Percentiles rank a stretch among this genome's conserved stretches.
phyloP scores from a whole-genome alignment of 2,329 filamentous ascomycete species.

The Colletotrichum sp. region DNA sequence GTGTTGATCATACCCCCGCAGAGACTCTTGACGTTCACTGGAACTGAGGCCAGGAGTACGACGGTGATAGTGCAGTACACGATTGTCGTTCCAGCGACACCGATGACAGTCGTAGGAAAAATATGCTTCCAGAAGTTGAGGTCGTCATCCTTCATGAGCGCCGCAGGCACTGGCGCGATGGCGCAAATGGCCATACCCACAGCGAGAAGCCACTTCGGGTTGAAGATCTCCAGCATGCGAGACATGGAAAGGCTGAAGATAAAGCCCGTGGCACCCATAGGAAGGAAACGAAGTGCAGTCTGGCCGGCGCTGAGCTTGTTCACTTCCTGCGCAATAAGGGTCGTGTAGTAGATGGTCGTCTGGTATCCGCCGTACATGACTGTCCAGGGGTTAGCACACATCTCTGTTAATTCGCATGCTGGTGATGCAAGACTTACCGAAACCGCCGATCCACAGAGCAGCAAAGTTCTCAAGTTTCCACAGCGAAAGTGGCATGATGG shows the following conservation, averaged over 20 bases:
- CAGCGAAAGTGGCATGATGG: slow-evolving; percentile 48
- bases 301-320: slow-evolving; percentile 9
- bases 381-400: background rate
- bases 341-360: slow-evolving; percentile 16
- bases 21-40: slow-evolving; percentile 17
- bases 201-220: slow-evolving; percentile 2
- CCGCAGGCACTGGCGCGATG: slow-evolving; percentile 1
- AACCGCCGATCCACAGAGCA: slow-evolving; percentile 47
- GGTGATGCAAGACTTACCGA: slow-evolving; percentile 20
- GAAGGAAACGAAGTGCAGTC: slow-evolving; percentile 11
- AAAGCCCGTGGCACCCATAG: slow-evolving; percentile 11
- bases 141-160: slow-evolving; percentile 6
- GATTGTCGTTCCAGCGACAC: slow-evolving; percentile 9
- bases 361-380: slow-evolving; percentile 18
- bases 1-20: slow-evolving; percentile 17
- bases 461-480: slow-evolving; percentile 52
- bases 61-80: slow-evolving; percentile 19
- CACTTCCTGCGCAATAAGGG: slow-evolving; percentile 13
- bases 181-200: slow-evolving; percentile 10
- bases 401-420: background rate
- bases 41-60: slow-evolving; percentile 11
- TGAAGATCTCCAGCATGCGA: slow-evolving; percentile 14
- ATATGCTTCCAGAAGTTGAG: slow-evolving; percentile 17
- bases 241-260: slow-evolving; percentile 16
- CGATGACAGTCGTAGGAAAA: slow-evolving; percentile 10